Evolutionary conservation across 1,284 basidiomycete genomes (phyloP), one percentile per base, ranked within the genome.

Genomic region (Neotropicomus parvogracilis): DNA sequence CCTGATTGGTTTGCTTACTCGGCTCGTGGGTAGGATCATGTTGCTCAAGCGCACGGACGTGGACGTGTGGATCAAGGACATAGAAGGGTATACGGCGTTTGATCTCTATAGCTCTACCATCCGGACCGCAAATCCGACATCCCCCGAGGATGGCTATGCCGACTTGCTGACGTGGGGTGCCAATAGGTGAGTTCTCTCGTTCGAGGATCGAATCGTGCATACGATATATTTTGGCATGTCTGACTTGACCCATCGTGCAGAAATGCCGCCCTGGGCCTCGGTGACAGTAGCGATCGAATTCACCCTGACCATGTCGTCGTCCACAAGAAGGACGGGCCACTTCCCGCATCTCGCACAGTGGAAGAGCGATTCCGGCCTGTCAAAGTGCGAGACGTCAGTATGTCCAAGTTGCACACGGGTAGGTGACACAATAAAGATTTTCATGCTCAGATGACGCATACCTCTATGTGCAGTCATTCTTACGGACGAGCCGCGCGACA

Each of bases 71-170:
- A 59, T 92, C 48, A 94, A 92, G 66, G 97, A 99, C 62, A 65
- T 74, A 31, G 95, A 98, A 61, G 95, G 94, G 1, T 86, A 97
- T 65, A 93, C 91, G 0, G 83, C 94, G 0, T 95, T 95, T 56
- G 95, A 99, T 62, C 71, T 99, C 21, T 98, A 94, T 71, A 97
- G 97, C 62, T 85, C 87, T 4, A 95, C 92, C 0, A 74, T 97
- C 27, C 79, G 83, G 50, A 85, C 81, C 12, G 84, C 82, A 1
- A 79, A 83, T 61, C 90, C 90, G 4, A 71, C 71, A 34, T 64
- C 69, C 3, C 54, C 63, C 3, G 65, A 71, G 12, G 65, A 61
- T 4, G 62, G 63, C 16, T 60, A 67, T 20, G 75, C 74, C 0
- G 85, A 97, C 46, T 70, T 99, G 12, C 89, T 83, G 58, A 91